Percentiles rank a stretch among this genome's conserved stretches.
phyloP scores from a whole-genome alignment of 148 eudicot species.

The Cornus suecica region DNA sequence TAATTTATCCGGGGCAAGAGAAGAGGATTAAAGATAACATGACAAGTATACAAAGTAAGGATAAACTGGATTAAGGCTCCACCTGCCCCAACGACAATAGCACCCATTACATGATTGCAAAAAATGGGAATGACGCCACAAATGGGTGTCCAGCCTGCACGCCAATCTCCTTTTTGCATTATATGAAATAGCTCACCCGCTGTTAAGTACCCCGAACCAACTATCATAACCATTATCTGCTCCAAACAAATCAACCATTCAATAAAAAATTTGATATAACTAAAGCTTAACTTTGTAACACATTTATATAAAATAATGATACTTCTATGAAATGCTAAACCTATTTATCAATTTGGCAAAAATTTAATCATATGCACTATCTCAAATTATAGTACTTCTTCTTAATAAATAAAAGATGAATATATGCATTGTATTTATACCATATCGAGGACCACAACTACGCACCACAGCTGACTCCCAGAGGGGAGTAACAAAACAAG shows the following conservation, averaged over 20 bases:
- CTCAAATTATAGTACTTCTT: too few relatives aligned
- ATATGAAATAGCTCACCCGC: slow-evolving; percentile 2
- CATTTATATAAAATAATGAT: too few relatives aligned
- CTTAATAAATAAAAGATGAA: too few relatives aligned
- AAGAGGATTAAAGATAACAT: not conserved
- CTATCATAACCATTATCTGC: not conserved
- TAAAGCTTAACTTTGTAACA: too few relatives aligned
- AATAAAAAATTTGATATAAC: too few relatives aligned
- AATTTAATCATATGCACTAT: too few relatives aligned
- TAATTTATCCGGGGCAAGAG: too few relatives aligned
- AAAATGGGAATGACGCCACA: not conserved
- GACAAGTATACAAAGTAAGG: not conserved
- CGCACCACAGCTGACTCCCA: not conserved
- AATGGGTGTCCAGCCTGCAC: slow-evolving; percentile 13
- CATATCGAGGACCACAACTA: slow-evolving; percentile 9
- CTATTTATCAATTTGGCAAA: too few relatives aligned
- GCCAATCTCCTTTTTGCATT: slow-evolving; percentile 9
- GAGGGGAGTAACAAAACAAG: slow-evolving; percentile 11
- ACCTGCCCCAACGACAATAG: not conserved
- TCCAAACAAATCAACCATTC: not conserved
- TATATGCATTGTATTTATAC: too few relatives aligned
- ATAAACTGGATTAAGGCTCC: not conserved
- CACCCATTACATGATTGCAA: slow-evolving; percentile 6
- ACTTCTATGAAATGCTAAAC: too few relatives aligned
- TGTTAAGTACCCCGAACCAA: slow-evolving; percentile 2